Evolutionary conservation across 495 filamentous ascomycete genomes (phyloP), one percentile per base, ranked within the genome.

Genomic region (Hypoxylon perforatum): DNA sequence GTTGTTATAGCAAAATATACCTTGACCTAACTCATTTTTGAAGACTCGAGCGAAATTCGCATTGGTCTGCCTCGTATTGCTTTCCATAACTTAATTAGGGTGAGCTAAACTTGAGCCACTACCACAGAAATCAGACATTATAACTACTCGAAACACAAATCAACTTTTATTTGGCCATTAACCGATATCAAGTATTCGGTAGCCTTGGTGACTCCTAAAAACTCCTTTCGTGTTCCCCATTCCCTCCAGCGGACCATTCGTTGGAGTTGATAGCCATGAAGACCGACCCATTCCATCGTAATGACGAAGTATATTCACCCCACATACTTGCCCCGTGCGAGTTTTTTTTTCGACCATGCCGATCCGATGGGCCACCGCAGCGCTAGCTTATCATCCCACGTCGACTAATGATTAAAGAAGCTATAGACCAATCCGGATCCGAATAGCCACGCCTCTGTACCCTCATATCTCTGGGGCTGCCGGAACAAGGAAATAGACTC

Each of bases 121-220:
- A 63, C 56, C 21, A 50, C n/a, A 35, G 9, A 35, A 35, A 23
- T 33, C 57, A 21, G 53, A 35, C 39, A 33, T 48, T 44, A 59
- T 68, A 35, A 51, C 19, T 47, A 52, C 33, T 42, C 25, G 38
- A 63, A 63, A 69, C 21, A 44, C 61, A 69, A 69, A 60, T 61
- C 49, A 63, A 69, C 66, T 69, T 69, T 69, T 69, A 69, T 69
- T 69, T 3, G 66, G 39, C 65, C 65, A 63, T 69, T 45, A 69
- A 22, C 60, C 56, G 56, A 61, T 35, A 28, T 36, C 48, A 21
- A 23, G 46, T 48, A 47, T 48, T 51, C 66, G 50, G 50, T 33
- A 53, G 12, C 17, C 41, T 56, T 63, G 61, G 50, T 57, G 56
- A 69, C 66, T 69, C 66, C 66, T 50, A 57, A 61, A 44, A 69